These are phyloP conservation scores for Neoboletus subvelutipes DNA, from an alignment of 768 basidiomycete genomes.

Conservation along the genomic window DNA sequence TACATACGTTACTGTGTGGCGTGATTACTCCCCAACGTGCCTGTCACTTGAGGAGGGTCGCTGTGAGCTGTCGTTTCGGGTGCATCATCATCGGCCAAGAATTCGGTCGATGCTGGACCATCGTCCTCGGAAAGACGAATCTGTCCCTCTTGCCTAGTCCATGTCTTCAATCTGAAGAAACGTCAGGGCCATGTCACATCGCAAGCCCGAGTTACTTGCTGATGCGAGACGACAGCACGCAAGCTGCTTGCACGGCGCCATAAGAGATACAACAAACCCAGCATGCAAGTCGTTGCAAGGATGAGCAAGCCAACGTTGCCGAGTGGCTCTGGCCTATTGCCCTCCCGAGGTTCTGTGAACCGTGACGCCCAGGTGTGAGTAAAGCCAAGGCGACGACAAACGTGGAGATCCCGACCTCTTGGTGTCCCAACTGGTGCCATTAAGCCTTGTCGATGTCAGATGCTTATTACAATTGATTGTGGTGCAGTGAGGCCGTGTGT, in stretches of 20 bases:
- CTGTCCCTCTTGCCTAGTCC: slow-evolving; percentile 51
- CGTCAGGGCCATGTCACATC: not conserved
- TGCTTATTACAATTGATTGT: not conserved
- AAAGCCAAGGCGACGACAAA: not conserved
- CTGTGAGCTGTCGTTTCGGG: slow-evolving; percentile 38
- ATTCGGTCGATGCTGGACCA: slow-evolving; percentile 67
- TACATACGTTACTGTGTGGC: slow-evolving; percentile 1
- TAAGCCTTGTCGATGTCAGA: not conserved
- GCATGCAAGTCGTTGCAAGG: slow-evolving; percentile 56
- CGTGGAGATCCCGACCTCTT: slow-evolving; percentile 20
- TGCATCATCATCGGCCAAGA: slow-evolving; percentile 55
- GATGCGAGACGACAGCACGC: slow-evolving; percentile 59
- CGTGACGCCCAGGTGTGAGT: not conserved
- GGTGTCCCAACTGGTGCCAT: slow-evolving; percentile 27
- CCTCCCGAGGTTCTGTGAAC: slow-evolving; percentile 52
- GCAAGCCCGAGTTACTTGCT: slow-evolving; percentile 38
- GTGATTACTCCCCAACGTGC: slow-evolving; percentile 4
- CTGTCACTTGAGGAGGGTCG: slow-evolving; percentile 22
- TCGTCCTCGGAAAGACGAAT: slow-evolving; percentile 72
- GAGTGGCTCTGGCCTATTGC: slow-evolving; percentile 63
- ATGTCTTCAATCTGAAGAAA: slow-evolving; percentile 52
- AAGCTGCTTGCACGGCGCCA: slow-evolving; percentile 61
- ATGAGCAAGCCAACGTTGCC: slow-evolving; percentile 54
- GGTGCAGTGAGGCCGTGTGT: not conserved
- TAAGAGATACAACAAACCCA: slow-evolving; percentile 57